phyloP scores from a whole-genome alignment of 495 filamentous ascomycete genomes.

The Pseudevernia furfuracea region DNA sequence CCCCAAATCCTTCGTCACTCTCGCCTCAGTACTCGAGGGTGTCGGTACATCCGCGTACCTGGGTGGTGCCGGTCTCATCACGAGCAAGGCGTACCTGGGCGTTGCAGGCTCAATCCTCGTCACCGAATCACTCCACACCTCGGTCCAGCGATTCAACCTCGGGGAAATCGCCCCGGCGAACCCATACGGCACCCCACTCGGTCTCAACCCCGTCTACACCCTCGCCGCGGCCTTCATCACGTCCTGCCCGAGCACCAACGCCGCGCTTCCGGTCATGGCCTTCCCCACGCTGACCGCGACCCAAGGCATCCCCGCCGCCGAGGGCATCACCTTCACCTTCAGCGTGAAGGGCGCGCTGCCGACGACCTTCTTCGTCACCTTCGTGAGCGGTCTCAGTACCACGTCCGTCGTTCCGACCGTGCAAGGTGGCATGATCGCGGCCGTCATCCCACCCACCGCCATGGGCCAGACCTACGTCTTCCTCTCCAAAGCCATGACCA shows the following conservation, averaged over 20 bases:
- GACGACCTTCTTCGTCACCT: slow-evolving; percentile 20
- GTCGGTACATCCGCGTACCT: slow-evolving; percentile 50
- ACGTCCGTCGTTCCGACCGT: slow-evolving; percentile 22
- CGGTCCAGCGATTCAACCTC: slow-evolving; percentile 44
- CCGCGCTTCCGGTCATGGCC: slow-evolving; percentile 45
- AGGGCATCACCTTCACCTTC: slow-evolving; percentile 11
- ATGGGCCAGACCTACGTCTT: slow-evolving; percentile 34
- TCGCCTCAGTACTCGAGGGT: slow-evolving; percentile 48
- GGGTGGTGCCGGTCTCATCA: slow-evolving; percentile 48
- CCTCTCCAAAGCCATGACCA: slow-evolving; percentile 25
- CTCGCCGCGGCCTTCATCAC: slow-evolving; percentile 50
- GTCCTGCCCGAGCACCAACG: slow-evolving; percentile 45
- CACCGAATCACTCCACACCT: slow-evolving; percentile 50
- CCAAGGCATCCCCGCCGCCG: slow-evolving; percentile 16
- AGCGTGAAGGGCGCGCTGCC: slow-evolving; percentile 7
- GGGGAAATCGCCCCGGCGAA: slow-evolving; percentile 43
- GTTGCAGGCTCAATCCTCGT: slow-evolving; percentile 55
- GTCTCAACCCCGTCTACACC: slow-evolving; percentile 49
- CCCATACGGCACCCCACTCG: slow-evolving; percentile 48
- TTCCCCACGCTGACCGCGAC: slow-evolving; percentile 40
- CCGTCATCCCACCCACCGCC: slow-evolving; percentile 28
- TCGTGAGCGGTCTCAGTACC: slow-evolving; percentile 31
- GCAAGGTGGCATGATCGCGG: slow-evolving; percentile 23
- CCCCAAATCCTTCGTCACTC: slow-evolving; percentile 39
- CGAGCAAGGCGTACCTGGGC: slow-evolving; percentile 42